A percentile compares a stretch with the other conserved stretches of the same genome.
These are phyloP conservation scores for Vicia sativa DNA, from an alignment of 306 rosid species.

Conservation along the genomic window DNA sequence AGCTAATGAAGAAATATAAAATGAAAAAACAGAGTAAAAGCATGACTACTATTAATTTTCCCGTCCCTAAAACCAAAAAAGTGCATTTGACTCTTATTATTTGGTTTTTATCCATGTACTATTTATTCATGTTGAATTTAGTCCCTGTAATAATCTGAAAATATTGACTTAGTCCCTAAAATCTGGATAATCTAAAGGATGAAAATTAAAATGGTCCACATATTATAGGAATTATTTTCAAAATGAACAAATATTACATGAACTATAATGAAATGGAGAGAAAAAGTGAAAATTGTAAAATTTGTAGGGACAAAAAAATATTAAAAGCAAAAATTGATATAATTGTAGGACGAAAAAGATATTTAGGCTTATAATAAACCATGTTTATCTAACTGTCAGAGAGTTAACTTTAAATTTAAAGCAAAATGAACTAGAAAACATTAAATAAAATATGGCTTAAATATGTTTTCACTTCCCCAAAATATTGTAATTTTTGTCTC, in stretches of 20 bases:
- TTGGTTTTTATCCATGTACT: background rate
- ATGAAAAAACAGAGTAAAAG: conserved; percentile 8
- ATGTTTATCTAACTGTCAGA: conserved; percentile 11
- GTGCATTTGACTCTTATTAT: background rate
- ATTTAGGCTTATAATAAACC: background rate
- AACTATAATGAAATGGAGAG: too few species aligned
- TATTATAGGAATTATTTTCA: conserved; percentile 4
- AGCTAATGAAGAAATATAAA: conserved; percentile 32
- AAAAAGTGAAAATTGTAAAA: background rate
- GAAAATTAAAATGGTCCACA: background rate
- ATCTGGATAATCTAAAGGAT: background rate
- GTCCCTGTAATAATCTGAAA: background rate
- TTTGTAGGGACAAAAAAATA: background rate
- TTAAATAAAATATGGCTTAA: conserved; percentile 7
- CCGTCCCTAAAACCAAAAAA: background rate
- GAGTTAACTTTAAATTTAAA: conserved; percentile 3
- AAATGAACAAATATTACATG: background rate
- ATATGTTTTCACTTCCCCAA: background rate
- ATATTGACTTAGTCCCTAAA: background rate
- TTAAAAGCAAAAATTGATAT: background rate
- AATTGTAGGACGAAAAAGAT: background rate
- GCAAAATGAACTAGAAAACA: conserved; percentile 4
- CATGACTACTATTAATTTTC: conserved; percentile 10
- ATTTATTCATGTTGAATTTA: background rate
- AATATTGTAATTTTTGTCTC: background rate